Evolutionary conservation across 371 early-diverging fungal species (phyloP).

Genomic region (Synchytrium microbalum): DNA sequence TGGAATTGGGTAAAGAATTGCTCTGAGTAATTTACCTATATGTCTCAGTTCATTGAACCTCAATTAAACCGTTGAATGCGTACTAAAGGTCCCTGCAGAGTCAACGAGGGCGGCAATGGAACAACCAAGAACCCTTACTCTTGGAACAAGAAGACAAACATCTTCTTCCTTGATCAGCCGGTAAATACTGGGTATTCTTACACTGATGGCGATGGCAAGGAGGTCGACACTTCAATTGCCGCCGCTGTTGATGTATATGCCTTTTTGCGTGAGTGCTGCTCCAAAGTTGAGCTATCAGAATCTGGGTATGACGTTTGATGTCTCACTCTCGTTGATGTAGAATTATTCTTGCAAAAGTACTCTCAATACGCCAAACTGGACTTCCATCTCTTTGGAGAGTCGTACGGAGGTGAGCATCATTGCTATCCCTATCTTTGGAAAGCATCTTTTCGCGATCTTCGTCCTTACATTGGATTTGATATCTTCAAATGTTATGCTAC

Average conservation of each 20-base stretch:
- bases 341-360: conserved; percentile 41
- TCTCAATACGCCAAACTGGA: conserved; percentile 47
- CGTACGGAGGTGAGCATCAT: conserved; percentile 39
- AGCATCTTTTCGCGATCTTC: background rate
- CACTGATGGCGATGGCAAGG: conserved; percentile 54
- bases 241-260: conserved; percentile 69
- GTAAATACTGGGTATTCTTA: conserved; percentile 71
- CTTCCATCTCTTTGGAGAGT: conserved; percentile 69
- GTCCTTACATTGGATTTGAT: no score
- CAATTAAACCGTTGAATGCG: no score
- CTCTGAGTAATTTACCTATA: no score
- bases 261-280: conserved; percentile 43
- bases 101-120: conserved; percentile 48
- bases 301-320: no score
- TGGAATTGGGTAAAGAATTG: no score
- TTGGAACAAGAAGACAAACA: conserved; percentile 75
- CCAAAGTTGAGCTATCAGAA: no score
- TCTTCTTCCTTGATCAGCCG: conserved; percentile 83
- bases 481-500: no score
- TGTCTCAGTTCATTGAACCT: conserved; percentile 35
- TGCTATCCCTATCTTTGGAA: conserved; percentile 6
- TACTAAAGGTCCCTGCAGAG: conserved; percentile 54
- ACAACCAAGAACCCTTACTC: conserved; percentile 48
- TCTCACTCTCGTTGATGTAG: no score
- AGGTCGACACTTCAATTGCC: conserved; percentile 38